Evolutionary conservation across 108 stramenopile genomes (phyloP).

Genomic region (Fragilaria radians): DNA sequence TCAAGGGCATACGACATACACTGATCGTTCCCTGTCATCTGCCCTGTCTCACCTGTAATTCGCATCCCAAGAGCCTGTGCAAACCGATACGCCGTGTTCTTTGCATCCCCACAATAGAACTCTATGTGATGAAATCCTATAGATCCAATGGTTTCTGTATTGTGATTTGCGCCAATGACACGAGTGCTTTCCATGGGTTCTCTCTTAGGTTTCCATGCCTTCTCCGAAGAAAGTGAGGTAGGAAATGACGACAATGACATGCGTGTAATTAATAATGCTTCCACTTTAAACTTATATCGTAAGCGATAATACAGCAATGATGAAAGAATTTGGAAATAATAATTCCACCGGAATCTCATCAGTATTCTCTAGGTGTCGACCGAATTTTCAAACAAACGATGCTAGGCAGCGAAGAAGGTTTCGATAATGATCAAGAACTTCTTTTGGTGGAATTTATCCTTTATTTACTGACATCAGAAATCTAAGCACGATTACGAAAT

Average conservation of each 20-base stretch:
- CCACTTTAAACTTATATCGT: too few species aligned
- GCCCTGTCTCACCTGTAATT: constrained; percentile 43
- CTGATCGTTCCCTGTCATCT: constrained; percentile 48
- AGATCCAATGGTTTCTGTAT: constrained; percentile 37
- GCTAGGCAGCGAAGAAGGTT: too few species aligned
- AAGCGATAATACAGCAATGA: too few species aligned
- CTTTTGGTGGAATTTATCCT: too few species aligned
- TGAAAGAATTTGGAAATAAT: too few species aligned
- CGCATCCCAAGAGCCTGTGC: constrained; percentile 38
- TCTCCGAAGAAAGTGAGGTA: background rate
- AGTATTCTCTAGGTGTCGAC: too few species aligned
- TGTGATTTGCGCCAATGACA: constrained; percentile 6
- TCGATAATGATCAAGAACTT: too few species aligned
- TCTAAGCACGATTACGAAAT: too few species aligned
- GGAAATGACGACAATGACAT: background rate
- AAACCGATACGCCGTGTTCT: constrained; percentile 35
- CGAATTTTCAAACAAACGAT: too few species aligned
- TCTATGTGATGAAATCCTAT: constrained; percentile 56
- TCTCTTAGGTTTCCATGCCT: constrained; percentile 25
- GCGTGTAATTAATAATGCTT: too few species aligned
- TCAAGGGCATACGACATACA: constrained; percentile 51
- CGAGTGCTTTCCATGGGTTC: constrained; percentile 11
- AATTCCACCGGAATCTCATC: too few species aligned
- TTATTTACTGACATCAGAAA: too few species aligned
- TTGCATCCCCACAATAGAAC: constrained; percentile 56